Percentiles rank a stretch among this genome's conserved stretches.
Conservation (phyloP, 2,329 filamentous ascomycete species). For the Dactylellina sp. region DNA sequence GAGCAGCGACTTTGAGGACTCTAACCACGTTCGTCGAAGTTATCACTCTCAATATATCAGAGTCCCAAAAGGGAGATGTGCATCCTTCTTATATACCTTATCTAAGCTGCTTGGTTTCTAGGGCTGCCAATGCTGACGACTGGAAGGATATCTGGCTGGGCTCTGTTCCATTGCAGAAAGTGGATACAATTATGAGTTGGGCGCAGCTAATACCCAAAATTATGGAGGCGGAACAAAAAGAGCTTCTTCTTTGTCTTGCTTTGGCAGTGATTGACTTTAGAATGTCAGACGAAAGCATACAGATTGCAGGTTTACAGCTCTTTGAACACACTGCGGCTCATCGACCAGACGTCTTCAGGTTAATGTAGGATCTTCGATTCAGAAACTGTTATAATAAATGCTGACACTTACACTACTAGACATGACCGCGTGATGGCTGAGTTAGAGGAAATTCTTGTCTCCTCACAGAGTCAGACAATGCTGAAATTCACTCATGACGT, state of each 20-base stretch:
- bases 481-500: constrained; percentile 73
- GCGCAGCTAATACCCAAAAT: constrained; percentile 66
- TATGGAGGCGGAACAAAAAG: constrained; percentile 70
- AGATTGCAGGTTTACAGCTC: constrained; percentile 72
- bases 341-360: constrained; percentile 70
- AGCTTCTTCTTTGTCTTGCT: constrained; percentile 73
- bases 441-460: constrained; percentile 73
- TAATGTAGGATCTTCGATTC: constrained; percentile 69
- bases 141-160: constrained; percentile 73
- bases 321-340: constrained; percentile 70
- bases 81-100: constrained; percentile 63
- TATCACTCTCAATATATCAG: constrained; percentile 62
- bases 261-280: constrained; percentile 76
- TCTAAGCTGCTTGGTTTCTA: constrained; percentile 72
- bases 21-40: constrained; percentile 73
- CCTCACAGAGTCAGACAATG: constrained; percentile 72
- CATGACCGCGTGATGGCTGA: constrained; percentile 70
- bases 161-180: constrained; percentile 65
- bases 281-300: constrained; percentile 73
- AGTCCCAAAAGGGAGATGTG: constrained; percentile 55
- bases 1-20: constrained; percentile 71
- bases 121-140: constrained; percentile 71
- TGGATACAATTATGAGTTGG: constrained; percentile 60
- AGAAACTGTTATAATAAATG: neutral
- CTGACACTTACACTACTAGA: constrained; percentile 15